These are phyloP conservation scores for Colletotrichum scovillei DNA, from an alignment of 2,329 filamentous ascomycete species.

Conservation along the genomic window DNA sequence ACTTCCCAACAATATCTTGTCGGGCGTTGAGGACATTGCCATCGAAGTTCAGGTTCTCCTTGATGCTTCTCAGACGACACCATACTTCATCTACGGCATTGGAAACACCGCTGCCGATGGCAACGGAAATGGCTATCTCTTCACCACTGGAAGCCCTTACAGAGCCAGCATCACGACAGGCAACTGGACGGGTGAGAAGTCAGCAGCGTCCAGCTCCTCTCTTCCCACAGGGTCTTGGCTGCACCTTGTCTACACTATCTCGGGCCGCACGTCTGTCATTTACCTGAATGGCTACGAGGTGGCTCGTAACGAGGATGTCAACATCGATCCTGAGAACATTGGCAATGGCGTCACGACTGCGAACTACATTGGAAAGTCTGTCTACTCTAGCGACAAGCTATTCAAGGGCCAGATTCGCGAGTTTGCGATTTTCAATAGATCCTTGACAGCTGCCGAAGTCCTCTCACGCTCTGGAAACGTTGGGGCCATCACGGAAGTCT, in stretches of 20 bases:
- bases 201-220: conserved; percentile 28
- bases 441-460: conserved; percentile 37
- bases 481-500: conserved; percentile 30
- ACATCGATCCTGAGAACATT: conserved; percentile 32
- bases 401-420: conserved; percentile 39
- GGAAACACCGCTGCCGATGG: conserved; percentile 37
- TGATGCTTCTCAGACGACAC: conserved; percentile 35
- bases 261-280: conserved; percentile 37
- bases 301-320: conserved; percentile 29
- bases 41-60: conserved; percentile 38
- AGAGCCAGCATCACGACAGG: conserved; percentile 38
- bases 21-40: conserved; percentile 35
- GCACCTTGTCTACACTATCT: conserved; percentile 37
- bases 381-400: conserved; percentile 38
- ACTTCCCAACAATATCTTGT: conserved; percentile 39
- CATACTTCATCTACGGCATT: conserved; percentile 42
- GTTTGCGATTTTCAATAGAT: conserved; percentile 40
- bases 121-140: conserved; percentile 40
- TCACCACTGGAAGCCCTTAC: conserved; percentile 39
- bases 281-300: conserved; percentile 49
- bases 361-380: conserved; percentile 40
- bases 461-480: conserved; percentile 27
- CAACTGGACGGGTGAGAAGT: conserved; percentile 37
- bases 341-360: conserved; percentile 38
- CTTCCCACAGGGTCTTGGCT: conserved; percentile 38